Base-by-base conservation (phyloP, 495 filamentous ascomycete genomes). In the Niebla homalea region DNA sequence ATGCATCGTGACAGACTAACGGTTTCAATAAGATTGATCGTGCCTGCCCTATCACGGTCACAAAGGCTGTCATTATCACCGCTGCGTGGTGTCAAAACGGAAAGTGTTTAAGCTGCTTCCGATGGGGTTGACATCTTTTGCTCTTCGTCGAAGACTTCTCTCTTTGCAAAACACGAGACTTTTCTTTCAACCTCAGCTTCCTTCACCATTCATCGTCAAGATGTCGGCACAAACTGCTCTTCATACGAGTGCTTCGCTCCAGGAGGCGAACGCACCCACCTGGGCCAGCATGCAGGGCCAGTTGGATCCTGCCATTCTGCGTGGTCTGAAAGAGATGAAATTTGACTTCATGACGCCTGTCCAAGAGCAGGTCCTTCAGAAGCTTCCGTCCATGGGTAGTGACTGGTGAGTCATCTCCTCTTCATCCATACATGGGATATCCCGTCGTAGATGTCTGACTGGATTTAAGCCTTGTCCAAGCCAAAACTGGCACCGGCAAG, bases 401-500 rank as follows among this genome's bases (percentile, higher is more conserved):
- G 74, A 78, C 57, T 77, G 72, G 53, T 60, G 29, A 45, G 57
- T 35, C 50, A 55, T 4, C 49, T 58, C 11, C 46, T 50, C 5
- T 48, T 48, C 29, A 42, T 58, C 12, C 53, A 53, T 22, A 22
- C 19, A 40, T 50, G 11, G 19, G 18, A 47, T 40, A 20, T 25
- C n/a, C n/a, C 10, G 21, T 8, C 12, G 18, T 0, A 41, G 5
- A 1, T 48, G 6, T 16, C 46, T 60, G 46, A 60, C 26, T 15
- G 5, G 0, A 11, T 37, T 21, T 4, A 26, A 61, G 59, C 42
- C 66, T 74, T 15, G 85, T 85, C 37, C 85, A 89, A 68, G 85
- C 85, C 50, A 86, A 82, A 62, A 90, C 85, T n/a, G 85, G 85
- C 57, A 89, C 85, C 5, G 85, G 85, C 51, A 90, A 90, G 62